A percentile compares a stretch with the other conserved stretches of the same genome.
These are phyloP conservation scores for Pycnococcus provasolii DNA, from an alignment of 139 green algal species.

Conservation along the genomic window DNA sequence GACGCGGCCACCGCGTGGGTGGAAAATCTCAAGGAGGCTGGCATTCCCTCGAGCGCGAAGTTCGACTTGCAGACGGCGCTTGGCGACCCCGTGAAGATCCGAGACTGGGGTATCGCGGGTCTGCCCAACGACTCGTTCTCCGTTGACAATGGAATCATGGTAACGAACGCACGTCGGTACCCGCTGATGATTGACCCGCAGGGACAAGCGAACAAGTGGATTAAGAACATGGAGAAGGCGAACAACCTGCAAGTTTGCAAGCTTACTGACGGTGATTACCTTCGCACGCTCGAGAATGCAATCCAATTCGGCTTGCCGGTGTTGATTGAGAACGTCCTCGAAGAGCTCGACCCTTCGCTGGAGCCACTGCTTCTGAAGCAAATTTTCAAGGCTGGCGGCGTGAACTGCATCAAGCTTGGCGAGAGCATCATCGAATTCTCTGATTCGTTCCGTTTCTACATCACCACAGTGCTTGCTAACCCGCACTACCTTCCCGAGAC, in stretches of 20 bases:
- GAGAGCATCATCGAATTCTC: slow-evolving; percentile 35
- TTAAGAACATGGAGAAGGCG: slow-evolving; percentile 34
- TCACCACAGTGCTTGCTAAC: slow-evolving; percentile 35
- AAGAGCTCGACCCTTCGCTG: slow-evolving; percentile 38
- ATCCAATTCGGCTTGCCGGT: slow-evolving; percentile 42
- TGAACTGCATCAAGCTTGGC: slow-evolving; percentile 37
- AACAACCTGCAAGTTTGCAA: slow-evolving; percentile 38
- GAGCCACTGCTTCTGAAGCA: slow-evolving; percentile 37
- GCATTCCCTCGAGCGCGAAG: slow-evolving; percentile 18
- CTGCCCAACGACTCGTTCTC: slow-evolving; percentile 35
- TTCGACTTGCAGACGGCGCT: slow-evolving; percentile 24
- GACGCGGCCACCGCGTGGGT: slow-evolving; percentile 22
- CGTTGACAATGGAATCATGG: slow-evolving; percentile 38
- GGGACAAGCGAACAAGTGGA: slow-evolving; percentile 39
- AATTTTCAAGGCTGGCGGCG: slow-evolving; percentile 34
- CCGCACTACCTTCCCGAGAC: slow-evolving; percentile 43
- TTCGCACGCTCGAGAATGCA: slow-evolving; percentile 38
- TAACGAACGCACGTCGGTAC: slow-evolving; percentile 33
- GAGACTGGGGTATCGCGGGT: slow-evolving; percentile 35
- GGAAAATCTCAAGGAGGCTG: slow-evolving; percentile 9
- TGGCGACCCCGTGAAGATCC: slow-evolving; percentile 36
- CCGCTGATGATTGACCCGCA: slow-evolving; percentile 43
- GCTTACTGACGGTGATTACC: slow-evolving; percentile 33
- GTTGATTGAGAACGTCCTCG: slow-evolving; percentile 38
- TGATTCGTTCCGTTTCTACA: slow-evolving; percentile 45